Evolutionary conservation across 2,329 filamentous ascomycete genomes (phyloP), one percentile per base, ranked within the genome.

Genomic region (Penicillium nordicum): DNA sequence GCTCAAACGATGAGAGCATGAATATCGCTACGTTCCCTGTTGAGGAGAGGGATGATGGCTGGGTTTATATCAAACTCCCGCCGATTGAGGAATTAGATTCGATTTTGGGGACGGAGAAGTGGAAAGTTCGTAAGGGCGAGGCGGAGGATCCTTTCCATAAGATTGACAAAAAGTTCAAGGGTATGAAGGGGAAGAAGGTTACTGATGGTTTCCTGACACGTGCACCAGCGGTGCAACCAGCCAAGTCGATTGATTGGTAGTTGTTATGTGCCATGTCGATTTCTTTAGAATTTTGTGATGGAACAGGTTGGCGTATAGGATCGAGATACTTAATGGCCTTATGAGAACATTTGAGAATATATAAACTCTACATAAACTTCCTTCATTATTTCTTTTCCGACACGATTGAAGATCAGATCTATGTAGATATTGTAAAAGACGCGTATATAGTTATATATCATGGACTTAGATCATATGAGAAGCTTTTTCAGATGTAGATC

Each of bases 21-120:
- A 91, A 87, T 63, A 92, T 96, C 66, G 90, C 91, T 4, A 92
- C 88, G 0, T 96, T 96, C 72, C 82, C 83, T 0, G 85, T 85
- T 5, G 89, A 96, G 72, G 88, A 88, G 70, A 79, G 90, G 11
- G 81, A 80, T 0, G 90, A 94, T 71, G 90, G 89, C 0, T 84
- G 85, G 81, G 81, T 96, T 3, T 93, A 94, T 72, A 74, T 95
- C 60, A 88, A 88, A 74, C 78, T 96, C 29, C 92, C 92, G 21
- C 87, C 90, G 0, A 82, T 92, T 0, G 86, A 87, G 51, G 92
- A 96, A 76, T 79, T 96, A 43, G 92, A 96, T 70, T 82, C 81
- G 1, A 83, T 90, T 54, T 78, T 96, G 29, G 90, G 90, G 0
- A 96, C 91, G 0, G 79, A 80, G 65, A 87, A 84, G 75, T 96